Evolutionary conservation across 2,329 filamentous ascomycete species (phyloP), one percentile per base, ranked within the genome.

Genomic region (Rutstroemia sp.): DNA sequence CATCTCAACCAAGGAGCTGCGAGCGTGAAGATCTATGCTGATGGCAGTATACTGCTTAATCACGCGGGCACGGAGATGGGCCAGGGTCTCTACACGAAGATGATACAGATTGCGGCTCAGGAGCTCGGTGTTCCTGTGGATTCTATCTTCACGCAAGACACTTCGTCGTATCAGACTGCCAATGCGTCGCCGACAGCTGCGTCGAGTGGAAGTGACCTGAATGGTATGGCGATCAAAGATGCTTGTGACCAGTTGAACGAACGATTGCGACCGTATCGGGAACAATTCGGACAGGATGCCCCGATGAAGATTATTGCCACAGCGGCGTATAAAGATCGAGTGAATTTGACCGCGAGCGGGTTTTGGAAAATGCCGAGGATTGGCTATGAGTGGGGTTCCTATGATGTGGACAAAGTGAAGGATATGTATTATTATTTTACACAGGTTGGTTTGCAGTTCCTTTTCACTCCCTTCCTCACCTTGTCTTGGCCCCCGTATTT

Each of bases 61-160:
- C 92, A 97, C 65, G 92, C 92, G 50, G 92, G 92, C 58, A 95
- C 90, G 0, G 92, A 97, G 72, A 97, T 97, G 92, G 92, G 92
- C 7, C 92, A 97, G 72, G 92, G 64, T 5, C 77, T 97, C 4
- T 88, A 97, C 73, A 97, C 92, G 12, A 97, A 97, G 75, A 95
- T 97, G 85, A 86, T 82, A 42, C 92, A 94, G 79, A 90, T 97
- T 58, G 90, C 91, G 0, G 92, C 92, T 0, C 88, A 97, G 73
- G 89, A 92, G 1, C 82, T 97, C 2, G 73, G 81, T 38, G 86
- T 96, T 0, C 89, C 92, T 0, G 77, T 91, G 53, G 84, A 88
- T 23, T 79, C 81, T 58, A 88, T 97, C 58, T 90, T 87, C 74
- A 95, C 96, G 65, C 91, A 89, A 2, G 92, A 97, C 69, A 96